phyloP scores from a whole-genome alignment of 257 asterid genomes.

The Linaria vulgaris region DNA sequence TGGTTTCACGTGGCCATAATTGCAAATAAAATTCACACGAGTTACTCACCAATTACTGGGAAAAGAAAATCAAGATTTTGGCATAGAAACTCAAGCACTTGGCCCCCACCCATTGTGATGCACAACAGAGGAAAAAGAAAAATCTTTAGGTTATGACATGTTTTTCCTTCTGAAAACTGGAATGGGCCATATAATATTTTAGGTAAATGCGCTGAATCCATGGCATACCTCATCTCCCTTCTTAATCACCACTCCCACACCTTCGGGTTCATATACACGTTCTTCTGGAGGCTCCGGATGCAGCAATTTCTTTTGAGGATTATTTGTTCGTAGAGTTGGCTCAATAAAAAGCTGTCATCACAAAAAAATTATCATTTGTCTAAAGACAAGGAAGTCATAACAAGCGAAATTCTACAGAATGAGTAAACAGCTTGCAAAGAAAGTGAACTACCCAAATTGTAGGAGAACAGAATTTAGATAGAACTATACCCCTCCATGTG shows the following conservation, averaged over 20 bases:
- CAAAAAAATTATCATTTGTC: neutral
- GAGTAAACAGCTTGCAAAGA: neutral
- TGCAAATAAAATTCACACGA: no score
- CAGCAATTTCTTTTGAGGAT: slow-evolving; percentile 60
- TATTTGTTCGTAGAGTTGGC: slow-evolving; percentile 73
- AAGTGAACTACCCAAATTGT: neutral
- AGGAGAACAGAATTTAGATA: neutral
- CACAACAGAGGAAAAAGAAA: neutral
- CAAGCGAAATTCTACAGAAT: neutral
- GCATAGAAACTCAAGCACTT: no score
- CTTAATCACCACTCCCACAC: slow-evolving; percentile 61
- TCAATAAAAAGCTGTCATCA: slow-evolving; percentile 72
- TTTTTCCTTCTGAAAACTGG: neutral
- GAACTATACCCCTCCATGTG: neutral
- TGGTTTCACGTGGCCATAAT: no score
- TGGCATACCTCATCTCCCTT: slow-evolving; percentile 90
- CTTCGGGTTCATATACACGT: slow-evolving; percentile 55
- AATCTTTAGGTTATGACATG: neutral
- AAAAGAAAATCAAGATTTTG: no score
- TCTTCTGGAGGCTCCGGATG: slow-evolving; percentile 70
- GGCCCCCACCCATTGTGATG: no score
- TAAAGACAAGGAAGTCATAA: slow-evolving; percentile 12
- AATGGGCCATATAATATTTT: neutral
- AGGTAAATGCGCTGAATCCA: slow-evolving; percentile 2
- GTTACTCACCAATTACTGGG: no score